Conservation (phyloP, 192 early-diverging fungal species). For the Rhizophlyctis rosea region DNA sequence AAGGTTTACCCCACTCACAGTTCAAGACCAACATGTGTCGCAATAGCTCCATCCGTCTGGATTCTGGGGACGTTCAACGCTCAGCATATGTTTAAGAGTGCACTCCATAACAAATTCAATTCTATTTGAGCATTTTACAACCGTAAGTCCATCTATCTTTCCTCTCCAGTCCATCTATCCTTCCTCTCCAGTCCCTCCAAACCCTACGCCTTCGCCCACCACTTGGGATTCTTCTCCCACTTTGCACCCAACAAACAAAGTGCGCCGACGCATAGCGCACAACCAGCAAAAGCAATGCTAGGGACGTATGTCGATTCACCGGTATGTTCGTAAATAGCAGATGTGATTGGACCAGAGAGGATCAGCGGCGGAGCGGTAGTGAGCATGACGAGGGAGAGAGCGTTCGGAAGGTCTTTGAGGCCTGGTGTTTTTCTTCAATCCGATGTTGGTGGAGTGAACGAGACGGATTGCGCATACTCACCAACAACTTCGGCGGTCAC, state of each 20-base stretch:
- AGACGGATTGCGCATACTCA: neutral
- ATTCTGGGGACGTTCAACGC: too few species aligned
- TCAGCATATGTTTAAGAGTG: too few species aligned
- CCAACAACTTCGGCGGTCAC: constrained; percentile 53
- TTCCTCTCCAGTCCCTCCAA: too few species aligned
- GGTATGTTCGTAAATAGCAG: neutral
- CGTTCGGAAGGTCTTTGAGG: neutral
- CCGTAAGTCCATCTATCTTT: too few species aligned
- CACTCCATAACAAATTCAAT: too few species aligned
- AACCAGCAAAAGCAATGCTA: constrained; percentile 4
- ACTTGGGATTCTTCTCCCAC: neutral
- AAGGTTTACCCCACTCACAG: too few species aligned
- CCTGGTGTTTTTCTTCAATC: neutral
- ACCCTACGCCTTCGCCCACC: constrained; percentile 12
- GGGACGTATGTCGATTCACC: neutral
- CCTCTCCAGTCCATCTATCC: too few species aligned
- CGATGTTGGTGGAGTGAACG: neutral
- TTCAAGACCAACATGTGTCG: too few species aligned
- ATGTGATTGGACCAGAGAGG: constrained; percentile 6
- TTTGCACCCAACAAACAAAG: neutral
- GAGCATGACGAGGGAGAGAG: constrained; percentile 6
- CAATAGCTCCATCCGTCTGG: too few species aligned
- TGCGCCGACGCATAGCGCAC: constrained; percentile 3
- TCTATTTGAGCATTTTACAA: too few species aligned
- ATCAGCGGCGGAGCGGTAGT: constrained; percentile 6